Conservation (phyloP, 345 rosid species). For the Euphorbia tirucalli region DNA sequence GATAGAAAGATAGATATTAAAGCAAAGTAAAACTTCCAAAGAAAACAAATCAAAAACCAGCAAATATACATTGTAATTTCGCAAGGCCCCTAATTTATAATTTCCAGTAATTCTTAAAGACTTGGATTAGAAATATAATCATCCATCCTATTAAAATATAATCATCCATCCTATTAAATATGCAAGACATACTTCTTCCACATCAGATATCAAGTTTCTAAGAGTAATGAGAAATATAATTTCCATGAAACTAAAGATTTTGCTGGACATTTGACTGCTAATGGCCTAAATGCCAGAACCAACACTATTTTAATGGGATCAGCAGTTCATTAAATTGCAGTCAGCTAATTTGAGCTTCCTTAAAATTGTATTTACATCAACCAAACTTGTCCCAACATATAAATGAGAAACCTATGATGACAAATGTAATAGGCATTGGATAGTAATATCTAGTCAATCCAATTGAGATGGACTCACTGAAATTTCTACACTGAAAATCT, state of each 20-base stretch:
- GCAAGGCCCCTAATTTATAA: neutral
- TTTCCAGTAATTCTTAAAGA: neutral
- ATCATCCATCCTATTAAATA: neutral
- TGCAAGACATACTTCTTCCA: neutral
- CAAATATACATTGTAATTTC: neutral
- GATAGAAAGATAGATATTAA: too few relatives aligned
- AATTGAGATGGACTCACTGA: neutral
- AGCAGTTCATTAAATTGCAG: neutral
- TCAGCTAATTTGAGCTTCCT: neutral
- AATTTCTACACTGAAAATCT: neutral
- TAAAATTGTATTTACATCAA: neutral
- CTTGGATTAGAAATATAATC: neutral
- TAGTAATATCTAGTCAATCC: neutral
- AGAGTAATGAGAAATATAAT: neutral
- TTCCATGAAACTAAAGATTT: neutral
- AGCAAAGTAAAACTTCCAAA: slow-evolving; percentile 11
- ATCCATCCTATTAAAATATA: neutral
- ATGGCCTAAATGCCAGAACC: neutral
- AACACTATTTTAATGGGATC: neutral
- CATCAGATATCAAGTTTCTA: neutral
- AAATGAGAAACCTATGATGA: neutral
- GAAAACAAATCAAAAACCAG: neutral
- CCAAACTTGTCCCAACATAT: neutral
- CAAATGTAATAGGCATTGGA: neutral
- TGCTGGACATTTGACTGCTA: neutral